These are phyloP conservation scores for Candida glucosophila DNA, from an alignment of 1,139 yeast genomes.

Conservation along the genomic window DNA sequence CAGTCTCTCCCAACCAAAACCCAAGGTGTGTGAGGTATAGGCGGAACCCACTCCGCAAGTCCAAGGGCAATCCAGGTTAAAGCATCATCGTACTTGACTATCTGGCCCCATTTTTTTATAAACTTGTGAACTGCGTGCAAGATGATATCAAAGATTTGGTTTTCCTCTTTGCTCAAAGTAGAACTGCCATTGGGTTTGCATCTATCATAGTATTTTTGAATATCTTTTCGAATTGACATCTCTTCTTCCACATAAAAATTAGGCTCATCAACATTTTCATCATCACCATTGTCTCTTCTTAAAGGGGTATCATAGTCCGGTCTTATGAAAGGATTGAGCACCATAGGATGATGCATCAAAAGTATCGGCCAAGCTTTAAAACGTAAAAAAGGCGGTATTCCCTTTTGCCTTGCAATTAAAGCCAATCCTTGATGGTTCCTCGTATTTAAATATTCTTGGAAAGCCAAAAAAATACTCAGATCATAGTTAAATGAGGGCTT, in stretches of 20 bases:
- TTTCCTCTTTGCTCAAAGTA: slow-evolving; percentile 30
- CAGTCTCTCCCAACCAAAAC: slow-evolving; percentile 36
- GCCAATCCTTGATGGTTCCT: slow-evolving; percentile 66
- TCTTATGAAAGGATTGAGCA: slow-evolving; percentile 59
- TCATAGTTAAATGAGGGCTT: slow-evolving; percentile 36
- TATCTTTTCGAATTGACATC: slow-evolving; percentile 37
- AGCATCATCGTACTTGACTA: slow-evolving; percentile 73
- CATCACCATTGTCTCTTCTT: slow-evolving; percentile 5
- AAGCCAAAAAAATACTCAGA: slow-evolving; percentile 28
- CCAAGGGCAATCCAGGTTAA: slow-evolving; percentile 84
- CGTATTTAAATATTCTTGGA: slow-evolving; percentile 35
- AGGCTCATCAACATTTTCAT: slow-evolving; percentile 4
- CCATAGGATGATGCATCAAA: slow-evolving; percentile 78
- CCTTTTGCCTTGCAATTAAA: slow-evolving; percentile 70
- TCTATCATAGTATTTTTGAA: slow-evolving; percentile 44
- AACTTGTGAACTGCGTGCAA: slow-evolving; percentile 59
- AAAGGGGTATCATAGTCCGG: slow-evolving; percentile 35
- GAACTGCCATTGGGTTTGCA: slow-evolving; percentile 13
- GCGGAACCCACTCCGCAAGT: slow-evolving; percentile 86
- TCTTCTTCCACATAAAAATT: slow-evolving; percentile 13
- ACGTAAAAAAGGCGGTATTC: slow-evolving; percentile 78
- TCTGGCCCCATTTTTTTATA: slow-evolving; percentile 68
- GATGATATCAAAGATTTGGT: slow-evolving; percentile 45
- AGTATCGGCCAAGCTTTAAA: slow-evolving; percentile 80
- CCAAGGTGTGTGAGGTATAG: slow-evolving; percentile 37